Percentiles rank a stretch among this genome's conserved stretches.
These are phyloP conservation scores for Talaromyces liani DNA, from an alignment of 495 filamentous ascomycete genomes.

Conservation along the genomic window DNA sequence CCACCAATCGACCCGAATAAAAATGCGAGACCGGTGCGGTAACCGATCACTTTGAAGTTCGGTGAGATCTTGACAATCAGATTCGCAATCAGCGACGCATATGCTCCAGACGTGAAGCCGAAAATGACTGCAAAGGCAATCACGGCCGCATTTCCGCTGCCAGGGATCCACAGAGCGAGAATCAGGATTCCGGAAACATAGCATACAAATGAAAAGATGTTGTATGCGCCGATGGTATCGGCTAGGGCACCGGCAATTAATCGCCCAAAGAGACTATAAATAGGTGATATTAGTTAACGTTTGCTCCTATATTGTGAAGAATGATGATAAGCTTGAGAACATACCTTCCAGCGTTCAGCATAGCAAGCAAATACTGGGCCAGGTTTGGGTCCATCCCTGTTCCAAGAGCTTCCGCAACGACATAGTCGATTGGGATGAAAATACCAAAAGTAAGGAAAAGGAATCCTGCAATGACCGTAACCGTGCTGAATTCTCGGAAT, in stretches of 20 bases:
- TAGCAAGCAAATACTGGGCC: slow-evolving; percentile 59
- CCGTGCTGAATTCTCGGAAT: slow-evolving; percentile 58
- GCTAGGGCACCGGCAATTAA: slow-evolving; percentile 20
- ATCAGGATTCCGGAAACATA: slow-evolving; percentile 17
- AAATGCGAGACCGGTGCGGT: slow-evolving; percentile 17
- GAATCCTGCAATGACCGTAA: slow-evolving; percentile 64
- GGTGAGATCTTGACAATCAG: slow-evolving; percentile 22
- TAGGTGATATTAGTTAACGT: not conserved
- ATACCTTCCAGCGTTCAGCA: slow-evolving; percentile 63
- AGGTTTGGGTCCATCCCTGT: slow-evolving; percentile 52
- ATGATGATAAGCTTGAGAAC: slow-evolving; percentile 12
- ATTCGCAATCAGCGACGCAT: slow-evolving; percentile 21
- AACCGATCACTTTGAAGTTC: slow-evolving; percentile 16
- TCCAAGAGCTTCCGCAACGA: slow-evolving; percentile 47
- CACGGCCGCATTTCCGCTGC: slow-evolving; percentile 11
- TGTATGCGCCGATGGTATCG: slow-evolving; percentile 27
- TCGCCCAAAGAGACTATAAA: slow-evolving; percentile 21
- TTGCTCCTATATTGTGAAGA: not conserved
- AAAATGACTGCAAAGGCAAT: slow-evolving; percentile 24
- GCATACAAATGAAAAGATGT: slow-evolving; percentile 20
- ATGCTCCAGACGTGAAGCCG: slow-evolving; percentile 28
- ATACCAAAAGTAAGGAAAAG: slow-evolving; percentile 54
- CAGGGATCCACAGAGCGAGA: slow-evolving; percentile 29
- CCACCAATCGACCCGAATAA: slow-evolving; percentile 19
- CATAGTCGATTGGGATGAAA: slow-evolving; percentile 69